Conservation (phyloP, 768 basidiomycete species). For the Amanita brunnescens region DNA sequence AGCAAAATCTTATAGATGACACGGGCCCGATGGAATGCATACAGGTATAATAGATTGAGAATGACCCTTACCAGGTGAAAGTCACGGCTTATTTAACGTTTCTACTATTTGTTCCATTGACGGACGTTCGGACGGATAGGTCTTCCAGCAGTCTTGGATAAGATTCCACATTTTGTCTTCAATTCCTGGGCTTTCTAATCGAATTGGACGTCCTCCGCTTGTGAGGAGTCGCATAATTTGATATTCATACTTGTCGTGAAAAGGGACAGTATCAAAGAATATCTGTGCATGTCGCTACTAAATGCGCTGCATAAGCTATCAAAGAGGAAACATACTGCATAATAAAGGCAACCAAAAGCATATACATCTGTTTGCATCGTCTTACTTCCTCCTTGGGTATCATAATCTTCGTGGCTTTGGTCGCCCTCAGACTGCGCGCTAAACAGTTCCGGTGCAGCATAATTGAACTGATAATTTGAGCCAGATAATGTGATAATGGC, state of each 20-base stretch:
- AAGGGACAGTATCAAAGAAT: background rate
- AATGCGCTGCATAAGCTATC: background rate
- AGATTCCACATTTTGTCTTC: background rate
- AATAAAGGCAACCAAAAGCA: slow-evolving; percentile 3
- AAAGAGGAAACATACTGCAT: background rate
- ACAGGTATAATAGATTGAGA: no score
- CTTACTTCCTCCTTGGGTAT: background rate
- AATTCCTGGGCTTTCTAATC: background rate
- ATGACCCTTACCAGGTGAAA: background rate
- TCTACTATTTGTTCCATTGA: background rate
- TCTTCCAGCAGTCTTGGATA: background rate
- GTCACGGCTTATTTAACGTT: no score
- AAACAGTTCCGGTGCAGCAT: slow-evolving; percentile 3
- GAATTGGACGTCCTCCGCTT: background rate
- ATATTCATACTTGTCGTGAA: background rate
- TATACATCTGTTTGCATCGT: background rate
- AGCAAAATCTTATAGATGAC: no score
- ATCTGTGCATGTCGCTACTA: background rate
- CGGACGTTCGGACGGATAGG: background rate
- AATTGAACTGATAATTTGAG: background rate
- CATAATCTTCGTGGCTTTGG: background rate
- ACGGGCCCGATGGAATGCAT: no score
- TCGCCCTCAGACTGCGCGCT: background rate
- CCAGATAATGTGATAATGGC: no score
- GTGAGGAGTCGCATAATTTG: background rate